Conservation (phyloP, 2,329 filamentous ascomycete species). For the Celoporthe dispersa region DNA sequence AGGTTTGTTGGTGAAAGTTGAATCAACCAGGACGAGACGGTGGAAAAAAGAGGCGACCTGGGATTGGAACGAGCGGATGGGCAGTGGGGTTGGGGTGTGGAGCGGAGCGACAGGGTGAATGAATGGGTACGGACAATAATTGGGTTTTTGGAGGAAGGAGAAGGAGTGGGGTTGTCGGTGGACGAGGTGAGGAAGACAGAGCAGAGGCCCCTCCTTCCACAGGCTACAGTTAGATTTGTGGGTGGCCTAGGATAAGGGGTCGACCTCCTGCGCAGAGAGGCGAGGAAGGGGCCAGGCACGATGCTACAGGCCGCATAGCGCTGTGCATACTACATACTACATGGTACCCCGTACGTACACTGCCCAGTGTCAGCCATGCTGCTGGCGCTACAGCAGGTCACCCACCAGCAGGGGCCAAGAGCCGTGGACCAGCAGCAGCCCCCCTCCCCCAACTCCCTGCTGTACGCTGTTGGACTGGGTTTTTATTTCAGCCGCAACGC, state of each 20-base stretch:
- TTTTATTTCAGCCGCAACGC: not conserved
- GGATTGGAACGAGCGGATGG: slow-evolving; percentile 16
- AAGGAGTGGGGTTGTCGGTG: not conserved
- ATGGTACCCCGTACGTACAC: not conserved
- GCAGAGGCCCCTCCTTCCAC: not conserved
- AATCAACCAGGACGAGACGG: not conserved
- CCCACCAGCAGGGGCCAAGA: too few relatives aligned
- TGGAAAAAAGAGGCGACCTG: slow-evolving; percentile 13
- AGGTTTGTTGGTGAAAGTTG: slow-evolving; percentile 3
- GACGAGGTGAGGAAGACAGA: not conserved
- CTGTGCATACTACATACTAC: not conserved
- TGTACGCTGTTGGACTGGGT: not conserved
- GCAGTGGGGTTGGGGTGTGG: slow-evolving; percentile 10
- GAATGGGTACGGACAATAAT: not conserved
- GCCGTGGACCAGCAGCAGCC: too few relatives aligned
- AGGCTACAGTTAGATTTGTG: not conserved
- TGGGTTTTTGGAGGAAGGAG: not conserved
- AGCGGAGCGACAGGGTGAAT: not conserved
- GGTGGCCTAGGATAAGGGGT: slow-evolving; percentile 4
- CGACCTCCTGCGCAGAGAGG: not conserved
- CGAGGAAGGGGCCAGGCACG: not conserved
- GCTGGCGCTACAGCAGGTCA: not conserved
- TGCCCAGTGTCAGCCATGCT: not conserved
- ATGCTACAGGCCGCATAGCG: not conserved
- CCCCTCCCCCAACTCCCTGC: too few relatives aligned